Conservation (phyloP, 2,329 filamentous ascomycete species). For the Sordariomycetes sp. region DNA sequence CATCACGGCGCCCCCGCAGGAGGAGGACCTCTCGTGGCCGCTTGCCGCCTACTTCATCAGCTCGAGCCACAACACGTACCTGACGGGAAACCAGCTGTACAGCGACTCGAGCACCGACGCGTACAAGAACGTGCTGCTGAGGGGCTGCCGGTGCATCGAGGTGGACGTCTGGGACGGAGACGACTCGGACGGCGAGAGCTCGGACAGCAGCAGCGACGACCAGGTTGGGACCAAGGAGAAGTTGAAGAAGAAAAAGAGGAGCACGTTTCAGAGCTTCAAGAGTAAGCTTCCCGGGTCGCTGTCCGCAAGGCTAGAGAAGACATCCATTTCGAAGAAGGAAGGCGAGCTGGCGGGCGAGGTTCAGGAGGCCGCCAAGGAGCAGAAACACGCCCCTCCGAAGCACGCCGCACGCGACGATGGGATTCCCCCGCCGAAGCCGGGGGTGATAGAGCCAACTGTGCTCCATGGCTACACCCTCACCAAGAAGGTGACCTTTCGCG, state of each 20-base stretch:
- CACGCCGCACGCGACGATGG: conserved; percentile 1
- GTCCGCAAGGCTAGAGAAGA: conserved; percentile 34
- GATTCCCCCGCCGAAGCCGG: conserved; percentile 10
- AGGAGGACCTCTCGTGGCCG: conserved; percentile 57
- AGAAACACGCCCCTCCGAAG: neutral
- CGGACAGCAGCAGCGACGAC: conserved; percentile 41
- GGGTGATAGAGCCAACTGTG: conserved; percentile 59
- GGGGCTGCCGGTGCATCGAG: conserved; percentile 84
- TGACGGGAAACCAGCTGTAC: conserved; percentile 78
- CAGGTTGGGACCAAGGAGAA: conserved; percentile 31
- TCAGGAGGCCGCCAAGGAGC: conserved; percentile 5
- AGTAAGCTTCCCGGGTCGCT: conserved; percentile 32
- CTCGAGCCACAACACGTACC: conserved; percentile 91
- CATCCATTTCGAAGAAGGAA: conserved; percentile 29
- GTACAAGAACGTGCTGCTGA: conserved; percentile 73
- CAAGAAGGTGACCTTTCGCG: conserved; percentile 75
- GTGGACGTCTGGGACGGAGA: conserved; percentile 93
- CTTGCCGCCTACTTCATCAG: conserved; percentile 88
- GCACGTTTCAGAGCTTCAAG: conserved; percentile 52
- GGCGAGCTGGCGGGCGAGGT: conserved; percentile 14
- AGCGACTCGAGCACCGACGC: conserved; percentile 80
- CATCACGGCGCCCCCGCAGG: conserved; percentile 25
- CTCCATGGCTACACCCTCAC: conserved; percentile 87
- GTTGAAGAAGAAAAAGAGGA: conserved; percentile 54
- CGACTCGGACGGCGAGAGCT: conserved; percentile 59